Evolutionary conservation across 129 eudicot species (phyloP), one percentile per base, ranked within the genome.

Genomic region (Flaveria sonorensis): DNA sequence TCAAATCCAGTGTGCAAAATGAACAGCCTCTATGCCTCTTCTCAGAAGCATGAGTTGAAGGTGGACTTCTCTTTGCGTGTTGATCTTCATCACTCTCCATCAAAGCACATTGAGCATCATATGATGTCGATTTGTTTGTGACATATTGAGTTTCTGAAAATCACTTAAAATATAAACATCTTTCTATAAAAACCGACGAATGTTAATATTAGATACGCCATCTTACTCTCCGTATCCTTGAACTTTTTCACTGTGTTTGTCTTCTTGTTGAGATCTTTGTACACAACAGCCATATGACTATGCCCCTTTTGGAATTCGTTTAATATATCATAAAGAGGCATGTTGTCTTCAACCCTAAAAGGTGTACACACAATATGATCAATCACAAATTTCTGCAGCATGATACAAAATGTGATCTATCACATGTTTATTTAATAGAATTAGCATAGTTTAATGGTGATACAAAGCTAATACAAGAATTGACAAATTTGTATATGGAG

Each of bases 221-320:
- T 73, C 83, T 78, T 42, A 92, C 97, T 90, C 20, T 83, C 89
- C 60, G 76, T 24, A 16, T 80, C 80, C 40, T 65, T 71, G 57
- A 76, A 66, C 47, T 87, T 82, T 82, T 80, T 85, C 28, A 79
- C 68, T 10, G 42, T 78, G 77, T 81, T 86, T 52, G 62, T 82
- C 42, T 83, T 82, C 74, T 87, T 85, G 43, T 91, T 89, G 73
- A 90, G 72, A 85, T 88, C 94, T 78, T 85, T 91, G 74, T 91
- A 91, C 77, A 95, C 99, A 65, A 89, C 97, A 75, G 99, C 97
- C 48, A 95, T 89, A 86, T 95, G 99, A 83, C 99, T 91, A 78
- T 91, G 99, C 80, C 99, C 99, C 84, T 95, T 95, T 71, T 95
- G 99, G 77, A 95, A 95, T 67, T 95, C 99, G 51, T 91, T 95